Percentiles rank a stretch among this genome's conserved stretches.
Evolutionary conservation across 768 basidiomycete genomes (phyloP).

Genomic region (Terana coerulea): DNA sequence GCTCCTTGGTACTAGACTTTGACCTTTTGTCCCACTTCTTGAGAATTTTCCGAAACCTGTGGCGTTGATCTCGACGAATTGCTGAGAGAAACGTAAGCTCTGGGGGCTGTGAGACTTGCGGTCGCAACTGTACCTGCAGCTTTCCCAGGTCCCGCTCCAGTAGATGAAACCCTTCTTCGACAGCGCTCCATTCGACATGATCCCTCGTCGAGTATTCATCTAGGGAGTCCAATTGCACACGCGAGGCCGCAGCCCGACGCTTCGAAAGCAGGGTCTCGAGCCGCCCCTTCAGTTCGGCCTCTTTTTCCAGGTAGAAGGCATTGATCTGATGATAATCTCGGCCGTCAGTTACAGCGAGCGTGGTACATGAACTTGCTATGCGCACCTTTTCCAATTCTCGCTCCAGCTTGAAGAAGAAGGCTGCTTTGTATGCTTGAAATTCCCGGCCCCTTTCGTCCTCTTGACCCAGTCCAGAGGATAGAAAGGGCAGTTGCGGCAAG

Average conservation of each 20-base stretch:
- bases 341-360: neutral
- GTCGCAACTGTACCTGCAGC: constrained; percentile 63
- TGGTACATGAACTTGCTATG: too few relatives aligned
- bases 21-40: constrained; percentile 99
- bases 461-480: constrained; percentile 46
- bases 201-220: constrained; percentile 51
- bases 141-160: constrained; percentile 94
- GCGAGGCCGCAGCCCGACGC: constrained; percentile 75
- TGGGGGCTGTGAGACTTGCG: constrained; percentile 6
- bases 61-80: constrained; percentile 97
- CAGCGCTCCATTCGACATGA: constrained; percentile 91
- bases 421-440: constrained; percentile 93
- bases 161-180: constrained; percentile 93
- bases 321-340: constrained; percentile 67
- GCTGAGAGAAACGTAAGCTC: constrained; percentile 39
- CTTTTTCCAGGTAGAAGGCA: constrained; percentile 95
- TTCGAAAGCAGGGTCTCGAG: constrained; percentile 93
- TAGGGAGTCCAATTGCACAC: constrained; percentile 65
- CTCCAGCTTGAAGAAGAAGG: constrained; percentile 98
- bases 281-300: constrained; percentile 88
- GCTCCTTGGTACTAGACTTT: constrained; percentile 91
- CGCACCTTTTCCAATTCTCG: constrained; percentile 94
- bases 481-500: constrained; percentile 46
- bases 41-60: constrained; percentile 95
- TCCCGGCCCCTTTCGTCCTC: constrained; percentile 76